Conservation (phyloP, 2,329 filamentous ascomycete species). For the Colletotrichum abscissum region DNA sequence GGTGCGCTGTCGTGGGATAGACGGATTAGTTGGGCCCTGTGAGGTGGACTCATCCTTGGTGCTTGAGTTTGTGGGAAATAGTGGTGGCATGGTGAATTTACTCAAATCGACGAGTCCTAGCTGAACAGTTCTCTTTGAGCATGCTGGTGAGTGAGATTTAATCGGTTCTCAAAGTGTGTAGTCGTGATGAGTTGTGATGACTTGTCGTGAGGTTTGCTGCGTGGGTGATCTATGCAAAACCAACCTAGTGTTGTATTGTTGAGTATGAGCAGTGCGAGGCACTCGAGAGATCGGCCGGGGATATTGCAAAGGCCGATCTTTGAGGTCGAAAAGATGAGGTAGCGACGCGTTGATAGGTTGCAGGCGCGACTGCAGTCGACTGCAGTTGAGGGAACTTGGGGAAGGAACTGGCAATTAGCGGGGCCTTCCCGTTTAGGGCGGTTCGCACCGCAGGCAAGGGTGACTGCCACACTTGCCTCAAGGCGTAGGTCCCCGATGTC, state of each 20-base stretch:
- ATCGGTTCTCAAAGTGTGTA: background rate
- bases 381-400: no score
- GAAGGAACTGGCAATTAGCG: conserved; percentile 13
- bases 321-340: background rate
- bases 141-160: background rate
- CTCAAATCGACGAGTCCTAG: background rate
- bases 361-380: background rate
- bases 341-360: conserved; percentile 19
- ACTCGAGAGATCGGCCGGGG: background rate
- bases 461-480: background rate
- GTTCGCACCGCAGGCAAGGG: background rate
- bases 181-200: background rate
- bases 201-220: background rate
- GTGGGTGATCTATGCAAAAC: background rate
- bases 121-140: background rate
- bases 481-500: background rate
- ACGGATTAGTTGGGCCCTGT: background rate
- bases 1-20: conserved; percentile 19
- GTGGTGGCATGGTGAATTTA: conserved; percentile 15
- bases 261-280: background rate
- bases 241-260: background rate
- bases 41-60: background rate
- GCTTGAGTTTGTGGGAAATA: background rate
- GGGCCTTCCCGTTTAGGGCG: conserved; percentile 6
- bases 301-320: background rate